Evolutionary conservation across 1,284 basidiomycete species (phyloP).

Genomic region (Leccinum subrobustum): DNA sequence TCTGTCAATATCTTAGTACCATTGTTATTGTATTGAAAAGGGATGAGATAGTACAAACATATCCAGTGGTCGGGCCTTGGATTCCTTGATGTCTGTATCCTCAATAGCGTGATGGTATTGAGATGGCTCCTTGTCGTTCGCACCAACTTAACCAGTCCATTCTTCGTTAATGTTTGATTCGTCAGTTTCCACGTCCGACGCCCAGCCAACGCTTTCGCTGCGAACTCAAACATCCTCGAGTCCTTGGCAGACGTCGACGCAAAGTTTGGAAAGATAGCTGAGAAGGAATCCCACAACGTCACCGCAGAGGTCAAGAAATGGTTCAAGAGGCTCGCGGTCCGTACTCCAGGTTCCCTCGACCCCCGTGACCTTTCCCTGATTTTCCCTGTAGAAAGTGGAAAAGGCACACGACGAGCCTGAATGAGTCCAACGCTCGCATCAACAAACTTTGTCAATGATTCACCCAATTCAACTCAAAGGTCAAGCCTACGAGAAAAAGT

Average conservation of each 20-base stretch:
- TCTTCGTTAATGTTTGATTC: too few species aligned
- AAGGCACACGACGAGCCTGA: conserved; percentile 71
- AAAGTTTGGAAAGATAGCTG: conserved; percentile 71
- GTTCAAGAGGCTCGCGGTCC: conserved; percentile 77
- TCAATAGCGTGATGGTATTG: too few species aligned
- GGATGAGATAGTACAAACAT: too few species aligned
- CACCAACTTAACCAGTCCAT: too few species aligned
- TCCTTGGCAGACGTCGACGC: conserved; percentile 63
- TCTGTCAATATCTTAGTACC: too few species aligned
- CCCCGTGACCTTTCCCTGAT: not conserved
- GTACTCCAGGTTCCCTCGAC: conserved; percentile 10
- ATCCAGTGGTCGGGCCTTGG: too few species aligned
- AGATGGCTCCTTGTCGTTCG: too few species aligned
- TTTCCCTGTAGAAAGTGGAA: conserved; percentile 65
- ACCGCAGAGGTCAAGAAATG: conserved; percentile 75
- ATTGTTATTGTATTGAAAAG: too few species aligned
- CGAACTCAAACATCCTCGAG: conserved; percentile 66
- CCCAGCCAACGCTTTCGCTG: conserved; percentile 62
- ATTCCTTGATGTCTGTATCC: too few species aligned
- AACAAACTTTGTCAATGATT: conserved; percentile 43
- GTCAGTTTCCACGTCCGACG: too few species aligned
- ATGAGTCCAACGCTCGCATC: conserved; percentile 67
- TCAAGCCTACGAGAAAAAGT: conserved; percentile 72
- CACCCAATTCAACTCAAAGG: conserved; percentile 38
- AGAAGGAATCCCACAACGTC: conserved; percentile 68